These are phyloP conservation scores for Neltuma alba DNA, from an alignment of 306 rosid genomes.

Conservation along the genomic window DNA sequence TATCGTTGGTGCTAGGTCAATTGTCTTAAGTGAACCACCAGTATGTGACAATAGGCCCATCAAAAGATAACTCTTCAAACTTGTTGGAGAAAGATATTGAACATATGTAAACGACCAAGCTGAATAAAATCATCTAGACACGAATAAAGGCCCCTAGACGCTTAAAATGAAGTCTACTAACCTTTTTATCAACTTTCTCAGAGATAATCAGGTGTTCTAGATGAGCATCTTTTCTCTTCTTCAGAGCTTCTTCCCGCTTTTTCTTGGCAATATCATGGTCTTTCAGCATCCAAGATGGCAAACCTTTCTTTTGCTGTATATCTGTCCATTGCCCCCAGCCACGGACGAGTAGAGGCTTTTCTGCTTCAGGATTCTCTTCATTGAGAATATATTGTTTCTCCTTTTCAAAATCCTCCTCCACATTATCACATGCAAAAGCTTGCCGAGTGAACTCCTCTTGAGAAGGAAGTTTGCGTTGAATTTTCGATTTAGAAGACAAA, in stretches of 20 bases:
- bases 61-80: slow-evolving; percentile 12
- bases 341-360: slow-evolving; percentile 79
- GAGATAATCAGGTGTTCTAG: slow-evolving; percentile 83
- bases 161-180: slow-evolving; percentile 37
- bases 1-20: slow-evolving; percentile 1
- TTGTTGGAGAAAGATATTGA: neutral
- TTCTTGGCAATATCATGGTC: slow-evolving; percentile 71
- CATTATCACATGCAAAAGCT: slow-evolving; percentile 93
- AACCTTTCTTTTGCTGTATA: slow-evolving; percentile 79
- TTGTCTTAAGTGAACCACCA: neutral
- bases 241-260: slow-evolving; percentile 76
- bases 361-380: slow-evolving; percentile 88
- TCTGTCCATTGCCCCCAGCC: slow-evolving; percentile 99
- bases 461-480: slow-evolving; percentile 89
- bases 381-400: slow-evolving; percentile 68
- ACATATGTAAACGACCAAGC: slow-evolving; percentile 17
- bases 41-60: slow-evolving; percentile 2
- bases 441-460: slow-evolving; percentile 79
- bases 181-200: slow-evolving; percentile 86
- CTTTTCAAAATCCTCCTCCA: slow-evolving; percentile 84
- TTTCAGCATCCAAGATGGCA: slow-evolving; percentile 80
- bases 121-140: neutral
- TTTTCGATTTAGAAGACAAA: slow-evolving; percentile 59
- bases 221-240: slow-evolving; percentile 81
- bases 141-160: neutral